Conservation (phyloP, 192 early-diverging fungal genomes). For the Geranomyces variabilis region DNA sequence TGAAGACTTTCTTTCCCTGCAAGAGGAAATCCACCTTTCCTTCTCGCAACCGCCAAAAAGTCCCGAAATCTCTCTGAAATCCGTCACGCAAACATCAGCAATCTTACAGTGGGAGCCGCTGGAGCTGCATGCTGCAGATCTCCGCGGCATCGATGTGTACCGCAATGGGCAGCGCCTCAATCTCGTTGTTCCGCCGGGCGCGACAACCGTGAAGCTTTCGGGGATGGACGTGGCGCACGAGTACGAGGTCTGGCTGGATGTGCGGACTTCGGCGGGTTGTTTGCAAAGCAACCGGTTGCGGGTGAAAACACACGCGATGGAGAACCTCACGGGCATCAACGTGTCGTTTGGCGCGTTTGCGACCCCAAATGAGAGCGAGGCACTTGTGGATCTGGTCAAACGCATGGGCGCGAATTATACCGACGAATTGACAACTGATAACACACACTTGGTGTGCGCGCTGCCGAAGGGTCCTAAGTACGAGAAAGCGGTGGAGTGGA, state of each 20-base stretch:
- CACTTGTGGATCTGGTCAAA: conserved; percentile 72
- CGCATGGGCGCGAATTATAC: conserved; percentile 89
- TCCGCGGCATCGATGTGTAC: conserved; percentile 90
- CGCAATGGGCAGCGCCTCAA: conserved; percentile 80
- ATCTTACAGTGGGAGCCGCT: conserved; percentile 92
- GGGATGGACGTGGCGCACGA: conserved; percentile 90
- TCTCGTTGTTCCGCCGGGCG: conserved; percentile 54
- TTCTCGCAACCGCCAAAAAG: conserved; percentile 79
- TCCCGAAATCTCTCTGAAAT: conserved; percentile 78
- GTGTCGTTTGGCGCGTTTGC: conserved; percentile 91
- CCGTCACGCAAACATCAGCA: conserved; percentile 74
- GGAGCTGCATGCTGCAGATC: conserved; percentile 75
- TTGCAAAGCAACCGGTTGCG: conserved; percentile 76
- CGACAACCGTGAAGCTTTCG: conserved; percentile 73
- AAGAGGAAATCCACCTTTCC: conserved; percentile 79
- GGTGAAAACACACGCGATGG: conserved; percentile 87
- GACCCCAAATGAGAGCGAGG: conserved; percentile 73
- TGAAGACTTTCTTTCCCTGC: conserved; percentile 81
- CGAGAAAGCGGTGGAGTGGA: conserved; percentile 82
- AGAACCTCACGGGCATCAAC: conserved; percentile 96
- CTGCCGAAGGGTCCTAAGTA: conserved; percentile 83
- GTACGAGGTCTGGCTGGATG: conserved; percentile 86
- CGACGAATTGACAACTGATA: conserved; percentile 80
- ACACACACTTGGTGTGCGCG: conserved; percentile 91
- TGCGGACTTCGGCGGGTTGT: conserved; percentile 90